Percentiles rank a stretch among this genome's conserved stretches.
phyloP scores from a whole-genome alignment of 352 stramenopile genomes.

The Phytophthora nicotianae region DNA sequence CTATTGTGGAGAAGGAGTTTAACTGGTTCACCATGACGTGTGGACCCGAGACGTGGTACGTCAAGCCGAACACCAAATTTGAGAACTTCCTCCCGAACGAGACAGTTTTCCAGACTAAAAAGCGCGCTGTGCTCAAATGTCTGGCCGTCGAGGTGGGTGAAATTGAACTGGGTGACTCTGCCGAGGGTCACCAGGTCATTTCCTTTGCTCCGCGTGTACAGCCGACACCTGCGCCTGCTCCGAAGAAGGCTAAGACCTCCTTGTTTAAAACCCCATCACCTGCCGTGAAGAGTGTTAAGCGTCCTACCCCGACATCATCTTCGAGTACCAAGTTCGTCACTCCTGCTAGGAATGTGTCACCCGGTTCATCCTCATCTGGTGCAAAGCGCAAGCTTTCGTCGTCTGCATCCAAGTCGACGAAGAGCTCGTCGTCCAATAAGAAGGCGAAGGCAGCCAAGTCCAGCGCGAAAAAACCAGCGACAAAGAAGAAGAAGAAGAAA shows the following conservation, averaged over 20 bases:
- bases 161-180: conserved; percentile 73
- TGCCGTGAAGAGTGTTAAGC: conserved; percentile 40
- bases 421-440: conserved; percentile 29
- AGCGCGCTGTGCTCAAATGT: conserved; percentile 71
- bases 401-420: conserved; percentile 27
- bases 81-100: conserved; percentile 75
- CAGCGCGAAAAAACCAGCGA: conserved; percentile 28
- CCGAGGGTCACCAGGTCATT: conserved; percentile 62
- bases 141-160: conserved; percentile 52
- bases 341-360: conserved; percentile 30
- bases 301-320: conserved; percentile 18
- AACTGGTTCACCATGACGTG: conserved; percentile 79
- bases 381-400: conserved; percentile 39
- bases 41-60: conserved; percentile 73
- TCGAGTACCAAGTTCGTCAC: conserved; percentile 29
- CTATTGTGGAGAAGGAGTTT: conserved; percentile 61
- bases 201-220: conserved; percentile 46
- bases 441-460: conserved; percentile 38
- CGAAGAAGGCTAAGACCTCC: conserved; percentile 37
- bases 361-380: conserved; percentile 12
- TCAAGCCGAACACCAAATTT: conserved; percentile 75
- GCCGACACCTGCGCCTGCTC: conserved; percentile 12
- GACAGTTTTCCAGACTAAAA: conserved; percentile 84
- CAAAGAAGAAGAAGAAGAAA: conserved; percentile 41
- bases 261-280: conserved; percentile 53